phyloP scores from a whole-genome alignment of 2,329 filamentous ascomycete species.

The Colletotrichum sp. region DNA sequence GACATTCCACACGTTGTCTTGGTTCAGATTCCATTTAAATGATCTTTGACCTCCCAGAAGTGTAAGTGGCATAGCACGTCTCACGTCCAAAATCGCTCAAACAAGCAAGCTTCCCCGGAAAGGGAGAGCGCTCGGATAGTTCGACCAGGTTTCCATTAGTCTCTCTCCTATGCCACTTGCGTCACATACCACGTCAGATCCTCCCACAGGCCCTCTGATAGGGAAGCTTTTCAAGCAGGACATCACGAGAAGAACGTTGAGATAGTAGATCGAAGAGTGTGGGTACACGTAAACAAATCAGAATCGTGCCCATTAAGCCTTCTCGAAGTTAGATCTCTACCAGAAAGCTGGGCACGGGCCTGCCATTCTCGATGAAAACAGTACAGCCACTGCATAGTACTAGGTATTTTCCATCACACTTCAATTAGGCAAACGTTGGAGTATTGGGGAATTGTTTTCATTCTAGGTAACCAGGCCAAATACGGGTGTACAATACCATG shows the following conservation, averaged over 20 bases:
- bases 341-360: not conserved
- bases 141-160: not conserved
- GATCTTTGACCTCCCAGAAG: not conserved
- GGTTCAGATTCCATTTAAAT: not conserved
- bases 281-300: not conserved
- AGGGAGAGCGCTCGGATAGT: not conserved
- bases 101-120: not conserved
- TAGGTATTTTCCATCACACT: not conserved
- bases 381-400: not conserved
- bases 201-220: not conserved
- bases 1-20: not conserved
- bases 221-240: not conserved
- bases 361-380: not conserved
- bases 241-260: not conserved
- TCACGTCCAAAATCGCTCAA: not conserved
- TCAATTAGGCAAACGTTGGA: not conserved
- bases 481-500: not conserved
- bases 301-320: not conserved
- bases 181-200: not conserved
- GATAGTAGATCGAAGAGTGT: not conserved
- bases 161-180: not conserved
- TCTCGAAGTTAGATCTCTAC: not conserved
- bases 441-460: not conserved
- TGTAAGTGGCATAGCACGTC: not conserved
- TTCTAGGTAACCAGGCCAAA: not conserved